Base-by-base conservation (phyloP, 768 basidiomycete species). In the Boletus sensibilis region DNA sequence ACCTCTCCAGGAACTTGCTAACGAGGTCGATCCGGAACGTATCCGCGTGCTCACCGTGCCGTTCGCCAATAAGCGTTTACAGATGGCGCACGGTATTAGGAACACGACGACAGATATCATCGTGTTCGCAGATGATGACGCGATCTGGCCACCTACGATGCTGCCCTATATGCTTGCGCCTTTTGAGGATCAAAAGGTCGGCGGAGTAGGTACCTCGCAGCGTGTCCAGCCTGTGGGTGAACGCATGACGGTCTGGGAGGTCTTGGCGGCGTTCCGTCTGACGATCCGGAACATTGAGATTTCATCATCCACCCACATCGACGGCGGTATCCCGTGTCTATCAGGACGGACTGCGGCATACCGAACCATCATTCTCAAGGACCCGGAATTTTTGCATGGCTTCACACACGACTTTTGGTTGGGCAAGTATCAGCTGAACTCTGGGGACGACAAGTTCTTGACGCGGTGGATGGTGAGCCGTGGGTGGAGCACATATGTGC, bases 401-500 rank as follows among this genome's bases (percentile, higher is more conserved):
- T 97, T 96, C 75, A 95, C 93, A 16, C 91, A 95, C 71, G 94
- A 96, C 71, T 91, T 86, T 68, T 94, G 93, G 93, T 73, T 94
- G 35, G 91, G 88, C 53, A 95, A 94, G 74, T 96, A 95, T 74
- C 93, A 95, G 72, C 84, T 94, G 61, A 95, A 95, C 71, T 93
- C 90, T 4, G 92, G 93, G 23, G 93, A 94, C 74, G 91, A 93
- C 78, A 94, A 96, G 73, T 96, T 93, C 75, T 76, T 96, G 68
- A 98, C 94, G 18, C 78, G 94, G 43, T 96, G 94, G 94, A 94
- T 95, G 91, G 94, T 96, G 57, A 87, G 85, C 67, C 93, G 95
- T 65, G 92, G 93, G 16, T 96, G 94, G 94, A 88, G 80, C 70
- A 95, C 92, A n/a, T 94, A 92, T 69, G 90, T 95, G 33, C 92